Percentiles rank a stretch among this genome's conserved stretches.
Evolutionary conservation across 2,329 filamentous ascomycete species (phyloP).

Genomic region (Thelonectria discophora): DNA sequence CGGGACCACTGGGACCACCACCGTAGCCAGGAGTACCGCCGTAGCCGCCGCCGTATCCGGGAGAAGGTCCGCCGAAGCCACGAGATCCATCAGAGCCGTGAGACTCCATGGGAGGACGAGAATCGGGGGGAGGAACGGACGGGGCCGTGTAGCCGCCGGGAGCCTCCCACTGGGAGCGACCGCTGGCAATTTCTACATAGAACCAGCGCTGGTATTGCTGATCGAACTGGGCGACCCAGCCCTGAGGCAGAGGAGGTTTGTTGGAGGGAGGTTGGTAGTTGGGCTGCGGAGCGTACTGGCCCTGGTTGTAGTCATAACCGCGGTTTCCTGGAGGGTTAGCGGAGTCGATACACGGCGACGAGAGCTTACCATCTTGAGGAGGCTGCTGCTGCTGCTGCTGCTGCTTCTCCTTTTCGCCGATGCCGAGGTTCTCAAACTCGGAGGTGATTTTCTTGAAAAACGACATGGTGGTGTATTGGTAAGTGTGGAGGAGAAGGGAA

Average conservation of each 20-base stretch:
- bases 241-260: constrained; percentile 63
- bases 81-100: constrained; percentile 39
- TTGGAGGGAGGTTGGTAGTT: constrained; percentile 48
- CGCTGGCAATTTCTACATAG: constrained; percentile 69
- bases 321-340: constrained; percentile 33
- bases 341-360: no score
- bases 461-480: constrained; percentile 45
- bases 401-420: constrained; percentile 50
- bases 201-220: constrained; percentile 69
- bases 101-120: constrained; percentile 35
- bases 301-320: constrained; percentile 39
- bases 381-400: constrained; percentile 33
- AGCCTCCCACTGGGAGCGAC: constrained; percentile 71
- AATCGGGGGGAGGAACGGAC: constrained; percentile 30
- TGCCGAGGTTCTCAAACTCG: constrained; percentile 57
- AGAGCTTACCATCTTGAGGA: constrained; percentile 32
- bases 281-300: constrained; percentile 41
- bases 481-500: not conserved
- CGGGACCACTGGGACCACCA: constrained; percentile 28
- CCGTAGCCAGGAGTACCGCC: constrained; percentile 17
- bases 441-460: constrained; percentile 56
- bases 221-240: constrained; percentile 72
- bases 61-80: constrained; percentile 24
- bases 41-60: constrained; percentile 19
- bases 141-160: constrained; percentile 49